These are phyloP conservation scores for Prunus mume DNA, from an alignment of 306 rosid genomes.

Conservation along the genomic window DNA sequence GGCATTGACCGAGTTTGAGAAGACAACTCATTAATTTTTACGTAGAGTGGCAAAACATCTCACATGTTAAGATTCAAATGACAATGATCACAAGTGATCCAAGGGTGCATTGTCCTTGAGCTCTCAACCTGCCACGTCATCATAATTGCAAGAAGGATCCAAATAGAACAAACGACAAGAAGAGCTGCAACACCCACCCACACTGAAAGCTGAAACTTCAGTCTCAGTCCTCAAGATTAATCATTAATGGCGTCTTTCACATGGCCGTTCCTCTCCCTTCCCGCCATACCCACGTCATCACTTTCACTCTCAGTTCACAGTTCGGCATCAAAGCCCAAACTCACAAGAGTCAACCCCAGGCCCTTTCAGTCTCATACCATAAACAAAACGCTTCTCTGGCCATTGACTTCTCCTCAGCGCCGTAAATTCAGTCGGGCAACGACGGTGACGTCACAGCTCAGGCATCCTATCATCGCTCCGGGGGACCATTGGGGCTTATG, in stretches of 20 bases:
- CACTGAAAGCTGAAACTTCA: neutral
- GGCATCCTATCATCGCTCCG: slow-evolving; percentile 35
- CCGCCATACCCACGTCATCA: slow-evolving; percentile 6
- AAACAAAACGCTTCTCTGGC: neutral
- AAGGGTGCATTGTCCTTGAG: neutral
- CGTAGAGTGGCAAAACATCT: no score
- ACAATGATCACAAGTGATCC: neutral
- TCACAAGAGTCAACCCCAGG: neutral
- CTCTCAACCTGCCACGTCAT: neutral
- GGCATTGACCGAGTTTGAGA: no score
- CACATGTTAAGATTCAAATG: neutral
- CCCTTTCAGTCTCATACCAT: neutral
- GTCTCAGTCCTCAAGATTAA: neutral
- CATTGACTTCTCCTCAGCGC: neutral
- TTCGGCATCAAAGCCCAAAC: neutral
- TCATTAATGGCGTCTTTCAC: slow-evolving; percentile 20
- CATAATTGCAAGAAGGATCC: neutral
- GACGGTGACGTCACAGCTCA: slow-evolving; percentile 28
- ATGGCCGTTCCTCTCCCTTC: slow-evolving; percentile 2
- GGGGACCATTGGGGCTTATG: slow-evolving; percentile 48
- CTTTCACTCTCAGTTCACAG: neutral
- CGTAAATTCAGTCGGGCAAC: neutral
- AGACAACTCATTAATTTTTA: no score
- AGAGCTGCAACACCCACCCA: neutral
- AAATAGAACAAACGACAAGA: neutral